Evolutionary conservation across 1,139 yeast genomes (phyloP).

Genomic region (Pichia sp.): DNA sequence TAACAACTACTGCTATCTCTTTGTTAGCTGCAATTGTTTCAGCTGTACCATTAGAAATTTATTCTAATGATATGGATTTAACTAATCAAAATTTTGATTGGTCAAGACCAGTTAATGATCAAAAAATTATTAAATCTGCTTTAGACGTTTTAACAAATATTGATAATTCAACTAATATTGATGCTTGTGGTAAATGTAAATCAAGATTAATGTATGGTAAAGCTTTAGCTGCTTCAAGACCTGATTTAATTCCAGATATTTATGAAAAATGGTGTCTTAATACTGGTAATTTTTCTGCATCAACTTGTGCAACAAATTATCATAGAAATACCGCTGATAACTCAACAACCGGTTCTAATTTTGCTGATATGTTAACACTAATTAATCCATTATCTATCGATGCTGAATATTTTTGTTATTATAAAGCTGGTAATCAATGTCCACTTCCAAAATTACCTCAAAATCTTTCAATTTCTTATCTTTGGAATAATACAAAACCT

Average conservation of each 20-base stretch:
- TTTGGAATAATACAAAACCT: constrained; percentile 38
- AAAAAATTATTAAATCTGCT: constrained; percentile 3
- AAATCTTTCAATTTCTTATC: constrained; percentile 25
- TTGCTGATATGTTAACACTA: constrained; percentile 39
- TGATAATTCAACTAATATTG: constrained; percentile 15
- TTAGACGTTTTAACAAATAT: constrained; percentile 11
- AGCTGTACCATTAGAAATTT: constrained; percentile 5
- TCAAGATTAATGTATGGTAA: constrained; percentile 39
- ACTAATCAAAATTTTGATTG: constrained; percentile 6
- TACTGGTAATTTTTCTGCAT: constrained; percentile 24
- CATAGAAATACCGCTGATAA: constrained; percentile 32
- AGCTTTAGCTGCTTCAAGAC: constrained; percentile 34
- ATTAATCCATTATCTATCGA: constrained; percentile 46
- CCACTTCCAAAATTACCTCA: constrained; percentile 39
- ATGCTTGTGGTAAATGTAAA: constrained; percentile 37
- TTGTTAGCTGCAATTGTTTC: constrained; percentile 4
- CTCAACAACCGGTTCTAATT: constrained; percentile 37
- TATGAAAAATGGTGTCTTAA: constrained; percentile 40
- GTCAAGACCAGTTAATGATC: constrained; percentile 7
- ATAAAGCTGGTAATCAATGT: constrained; percentile 36
- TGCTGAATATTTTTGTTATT: constrained; percentile 50
- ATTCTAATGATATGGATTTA: constrained; percentile 3
- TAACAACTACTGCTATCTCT: constrained; percentile 5
- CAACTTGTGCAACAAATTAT: constrained; percentile 30
- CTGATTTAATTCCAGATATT: constrained; percentile 39